A percentile compares a stretch with the other conserved stretches of the same genome.
Evolutionary conservation across 2,329 filamentous ascomycete species (phyloP).

Genomic region (Xylaria sp.): DNA sequence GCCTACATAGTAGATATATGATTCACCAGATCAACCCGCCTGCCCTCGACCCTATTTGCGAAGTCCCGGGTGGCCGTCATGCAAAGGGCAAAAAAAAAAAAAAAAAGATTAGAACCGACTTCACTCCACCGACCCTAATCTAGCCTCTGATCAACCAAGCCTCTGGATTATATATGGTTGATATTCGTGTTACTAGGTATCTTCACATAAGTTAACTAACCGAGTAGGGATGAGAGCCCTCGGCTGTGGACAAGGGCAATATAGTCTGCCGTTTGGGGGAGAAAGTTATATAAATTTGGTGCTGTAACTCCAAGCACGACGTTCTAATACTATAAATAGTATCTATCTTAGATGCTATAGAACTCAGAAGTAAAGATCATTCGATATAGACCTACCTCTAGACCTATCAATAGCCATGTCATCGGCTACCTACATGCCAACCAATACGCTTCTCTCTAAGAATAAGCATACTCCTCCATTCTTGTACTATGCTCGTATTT

Average conservation of each 20-base stretch:
- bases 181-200: too few species aligned
- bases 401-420: not conserved
- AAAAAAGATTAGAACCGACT: too few species aligned
- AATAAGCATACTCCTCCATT: not conserved
- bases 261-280: not conserved
- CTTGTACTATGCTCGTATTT: not conserved
- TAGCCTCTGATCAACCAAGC: too few species aligned
- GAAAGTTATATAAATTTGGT: not conserved
- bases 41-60: not conserved
- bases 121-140: too few species aligned
- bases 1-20: not conserved
- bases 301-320: not conserved
- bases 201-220: not conserved
- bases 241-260: conserved; percentile 2
- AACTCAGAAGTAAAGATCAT: not conserved
- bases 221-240: conserved; percentile 1
- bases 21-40: not conserved
- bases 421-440: not conserved
- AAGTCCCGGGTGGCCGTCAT: not conserved
- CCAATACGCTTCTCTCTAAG: not conserved
- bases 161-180: not conserved
- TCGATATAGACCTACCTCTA: not conserved
- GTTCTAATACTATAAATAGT: not conserved
- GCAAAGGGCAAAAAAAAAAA: too few species aligned
- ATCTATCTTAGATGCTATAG: not conserved